Evolutionary conservation across 352 stramenopile genomes (phyloP).

Genomic region (Pythium vanterpoolii): DNA sequence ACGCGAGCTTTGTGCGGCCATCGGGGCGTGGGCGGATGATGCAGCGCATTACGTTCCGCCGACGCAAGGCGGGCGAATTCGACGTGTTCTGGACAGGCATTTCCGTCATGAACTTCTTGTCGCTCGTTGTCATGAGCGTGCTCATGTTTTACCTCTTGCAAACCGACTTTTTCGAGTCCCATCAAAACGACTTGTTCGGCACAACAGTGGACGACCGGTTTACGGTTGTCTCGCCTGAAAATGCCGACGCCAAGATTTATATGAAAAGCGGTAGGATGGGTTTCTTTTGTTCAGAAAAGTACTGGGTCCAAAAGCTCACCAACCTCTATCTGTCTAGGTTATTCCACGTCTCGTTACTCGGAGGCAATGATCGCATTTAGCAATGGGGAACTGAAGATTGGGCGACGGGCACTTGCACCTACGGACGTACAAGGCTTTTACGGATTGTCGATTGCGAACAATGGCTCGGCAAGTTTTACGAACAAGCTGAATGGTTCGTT

Average conservation of each 20-base stretch:
- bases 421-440: conserved; percentile 64
- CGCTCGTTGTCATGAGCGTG: conserved; percentile 55
- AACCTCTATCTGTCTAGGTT: conserved; percentile 27
- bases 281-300: background rate
- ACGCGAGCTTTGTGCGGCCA: conserved; percentile 22
- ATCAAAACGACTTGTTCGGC: conserved; percentile 79
- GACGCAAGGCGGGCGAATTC: conserved; percentile 42
- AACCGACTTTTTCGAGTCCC: conserved; percentile 78
- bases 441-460: conserved; percentile 60
- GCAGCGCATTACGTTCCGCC: conserved; percentile 55
- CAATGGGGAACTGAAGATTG: conserved; percentile 56
- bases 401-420: conserved; percentile 42
- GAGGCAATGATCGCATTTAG: conserved; percentile 72
- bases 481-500: conserved; percentile 56
- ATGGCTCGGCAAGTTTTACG: conserved; percentile 64
- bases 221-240: conserved; percentile 69
- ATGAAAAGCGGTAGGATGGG: conserved; percentile 74
- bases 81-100: conserved; percentile 77
- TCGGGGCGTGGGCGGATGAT: conserved; percentile 39
- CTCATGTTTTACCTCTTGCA: conserved; percentile 71
- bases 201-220: conserved; percentile 81
- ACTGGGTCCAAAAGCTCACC: background rate
- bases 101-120: conserved; percentile 62
- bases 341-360: conserved; percentile 68
- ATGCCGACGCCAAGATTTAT: conserved; percentile 59